These are phyloP conservation scores for Urostyla sp. DNA, from an alignment of 73 alveolate genomes.

Conservation along the genomic window DNA sequence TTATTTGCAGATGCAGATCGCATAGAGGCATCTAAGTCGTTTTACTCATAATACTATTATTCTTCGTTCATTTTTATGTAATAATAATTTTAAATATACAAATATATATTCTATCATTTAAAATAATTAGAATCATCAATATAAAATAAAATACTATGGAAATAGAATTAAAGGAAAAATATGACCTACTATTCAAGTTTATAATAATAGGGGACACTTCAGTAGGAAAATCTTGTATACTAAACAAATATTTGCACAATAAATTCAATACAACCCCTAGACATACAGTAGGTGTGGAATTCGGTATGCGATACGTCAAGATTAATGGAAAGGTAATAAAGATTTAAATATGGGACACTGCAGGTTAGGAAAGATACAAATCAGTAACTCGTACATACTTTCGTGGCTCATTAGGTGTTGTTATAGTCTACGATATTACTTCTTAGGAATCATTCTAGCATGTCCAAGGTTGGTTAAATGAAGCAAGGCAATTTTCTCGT, in stretches of 20 bases:
- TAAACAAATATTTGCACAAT: constrained; percentile 34
- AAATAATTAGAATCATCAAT: not conserved
- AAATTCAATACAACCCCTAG: constrained; percentile 27
- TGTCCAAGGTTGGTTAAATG: constrained; percentile 50
- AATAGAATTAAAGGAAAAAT: constrained; percentile 40
- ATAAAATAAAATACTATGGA: constrained; percentile 5
- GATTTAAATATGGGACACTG: constrained; percentile 63
- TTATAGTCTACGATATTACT: constrained; percentile 62
- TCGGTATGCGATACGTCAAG: constrained; percentile 29
- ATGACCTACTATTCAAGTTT: constrained; percentile 43
- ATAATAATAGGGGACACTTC: constrained; percentile 63
- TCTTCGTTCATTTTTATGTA: too few relatives aligned
- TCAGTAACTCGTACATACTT: constrained; percentile 59
- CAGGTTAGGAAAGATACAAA: constrained; percentile 56
- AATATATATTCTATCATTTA: too few relatives aligned
- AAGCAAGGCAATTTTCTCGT: constrained; percentile 36
- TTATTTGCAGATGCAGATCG: not conserved
- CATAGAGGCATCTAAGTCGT: not conserved
- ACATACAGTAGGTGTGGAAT: constrained; percentile 61
- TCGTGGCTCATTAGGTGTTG: constrained; percentile 59
- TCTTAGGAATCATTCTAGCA: constrained; percentile 46
- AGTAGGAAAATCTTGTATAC: constrained; percentile 47
- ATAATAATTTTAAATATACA: too few relatives aligned
- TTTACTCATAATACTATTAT: too few relatives aligned
- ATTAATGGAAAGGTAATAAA: constrained; percentile 27